Conservation (phyloP, 805 yeast species). For the Yarrowia sp. region DNA sequence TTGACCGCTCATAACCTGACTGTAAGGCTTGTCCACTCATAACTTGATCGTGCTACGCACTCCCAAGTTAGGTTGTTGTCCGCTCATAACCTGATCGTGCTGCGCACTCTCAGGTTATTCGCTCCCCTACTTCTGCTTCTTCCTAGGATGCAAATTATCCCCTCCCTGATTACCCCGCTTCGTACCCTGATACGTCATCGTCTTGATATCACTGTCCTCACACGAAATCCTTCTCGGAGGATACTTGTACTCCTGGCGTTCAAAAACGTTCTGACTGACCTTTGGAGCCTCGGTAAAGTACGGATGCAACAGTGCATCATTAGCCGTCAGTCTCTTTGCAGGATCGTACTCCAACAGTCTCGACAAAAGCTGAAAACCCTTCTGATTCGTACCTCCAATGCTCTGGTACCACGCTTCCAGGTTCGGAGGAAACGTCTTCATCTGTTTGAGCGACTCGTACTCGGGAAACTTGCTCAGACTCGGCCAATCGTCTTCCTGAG, state of each 20-base stretch:
- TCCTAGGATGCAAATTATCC: constrained; percentile 44
- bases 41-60: too few species aligned
- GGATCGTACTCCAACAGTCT: constrained; percentile 85
- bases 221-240: constrained; percentile 87
- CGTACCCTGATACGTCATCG: constrained; percentile 49
- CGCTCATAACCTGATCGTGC: too few species aligned
- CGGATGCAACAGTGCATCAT: constrained; percentile 73
- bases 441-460: constrained; percentile 65
- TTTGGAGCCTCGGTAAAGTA: constrained; percentile 77
- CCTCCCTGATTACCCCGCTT: constrained; percentile 48
- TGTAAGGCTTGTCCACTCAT: too few species aligned
- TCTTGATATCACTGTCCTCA: constrained; percentile 79
- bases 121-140: constrained; percentile 44
- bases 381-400: constrained; percentile 74
- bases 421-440: constrained; percentile 69
- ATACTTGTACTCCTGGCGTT: constrained; percentile 72
- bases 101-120: too few species aligned
- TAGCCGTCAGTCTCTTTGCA: constrained; percentile 75
- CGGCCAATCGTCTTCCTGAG: constrained; percentile 80
- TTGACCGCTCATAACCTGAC: too few species aligned
- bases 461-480: constrained; percentile 83
- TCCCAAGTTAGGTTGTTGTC: too few species aligned
- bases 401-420: constrained; percentile 85
- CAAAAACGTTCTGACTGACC: constrained; percentile 80
- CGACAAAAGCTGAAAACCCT: constrained; percentile 69